These are phyloP conservation scores for Lavandula angustifolia DNA, from an alignment of 257 asterid species.

Conservation along the genomic window DNA sequence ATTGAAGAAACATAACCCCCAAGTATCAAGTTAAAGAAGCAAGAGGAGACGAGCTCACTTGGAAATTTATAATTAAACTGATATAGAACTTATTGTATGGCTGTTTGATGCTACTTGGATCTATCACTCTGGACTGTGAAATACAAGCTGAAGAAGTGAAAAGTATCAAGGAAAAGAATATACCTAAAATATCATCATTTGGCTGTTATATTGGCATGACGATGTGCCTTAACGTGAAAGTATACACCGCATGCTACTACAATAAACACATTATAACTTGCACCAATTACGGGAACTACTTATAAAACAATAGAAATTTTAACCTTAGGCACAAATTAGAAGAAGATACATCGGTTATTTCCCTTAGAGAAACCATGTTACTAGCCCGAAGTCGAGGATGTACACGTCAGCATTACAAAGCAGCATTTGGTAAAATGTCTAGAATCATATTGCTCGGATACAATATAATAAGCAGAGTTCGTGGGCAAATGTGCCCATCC, in stretches of 20 bases:
- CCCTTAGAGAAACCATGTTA: background rate
- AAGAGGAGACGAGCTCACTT: background rate
- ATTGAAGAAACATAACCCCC: slow-evolving; percentile 10
- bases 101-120: background rate
- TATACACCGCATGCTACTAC: background rate
- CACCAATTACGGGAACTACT: background rate
- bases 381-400: background rate
- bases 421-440: background rate
- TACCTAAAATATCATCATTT: background rate
- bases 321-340: slow-evolving; percentile 3
- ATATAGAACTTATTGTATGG: background rate
- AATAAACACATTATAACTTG: background rate
- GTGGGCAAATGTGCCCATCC: background rate
- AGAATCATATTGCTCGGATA: background rate
- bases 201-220: background rate
- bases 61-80: background rate
- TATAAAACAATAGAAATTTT: background rate
- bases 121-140: slow-evolving; percentile 15
- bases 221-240: background rate
- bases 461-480: background rate
- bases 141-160: background rate
- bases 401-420: background rate
- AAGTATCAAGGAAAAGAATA: background rate
- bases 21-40: background rate
- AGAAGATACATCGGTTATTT: background rate